These are phyloP conservation scores for Endotrypanum monterogeii DNA, from an alignment of 208 protist species.

Conservation along the genomic window DNA sequence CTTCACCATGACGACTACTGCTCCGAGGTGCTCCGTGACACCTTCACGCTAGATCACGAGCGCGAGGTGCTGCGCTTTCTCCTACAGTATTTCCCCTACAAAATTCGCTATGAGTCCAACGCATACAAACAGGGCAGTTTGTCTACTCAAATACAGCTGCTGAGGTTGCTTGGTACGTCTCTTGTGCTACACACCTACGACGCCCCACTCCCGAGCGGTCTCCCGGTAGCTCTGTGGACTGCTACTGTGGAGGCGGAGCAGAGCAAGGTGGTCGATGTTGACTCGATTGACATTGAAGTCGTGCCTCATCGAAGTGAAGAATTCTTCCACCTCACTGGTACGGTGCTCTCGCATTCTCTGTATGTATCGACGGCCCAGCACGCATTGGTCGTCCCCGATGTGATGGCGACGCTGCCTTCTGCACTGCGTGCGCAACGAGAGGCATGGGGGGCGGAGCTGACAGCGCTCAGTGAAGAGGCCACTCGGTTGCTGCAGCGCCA, in stretches of 20 bases:
- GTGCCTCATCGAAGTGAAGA: constrained; percentile 61
- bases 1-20: constrained; percentile 55
- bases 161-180: constrained; percentile 80
- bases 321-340: constrained; percentile 33
- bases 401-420: constrained; percentile 31
- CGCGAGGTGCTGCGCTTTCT: constrained; percentile 51
- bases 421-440: constrained; percentile 23
- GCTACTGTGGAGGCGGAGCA: background rate
- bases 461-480: constrained; percentile 29
- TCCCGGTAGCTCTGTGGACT: constrained; percentile 15
- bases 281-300: constrained; percentile 60
- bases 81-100: constrained; percentile 52
- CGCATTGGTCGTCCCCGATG: constrained; percentile 45
- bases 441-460: constrained; percentile 30
- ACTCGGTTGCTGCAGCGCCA: constrained; percentile 46
- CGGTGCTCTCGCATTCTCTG: constrained; percentile 53
- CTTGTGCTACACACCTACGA: constrained; percentile 68
- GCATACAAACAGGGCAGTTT: constrained; percentile 43
- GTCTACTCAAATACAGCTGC: constrained; percentile 51
- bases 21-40: constrained; percentile 22
- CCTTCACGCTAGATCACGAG: constrained; percentile 76
- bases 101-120: constrained; percentile 60
- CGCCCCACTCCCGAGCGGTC: constrained; percentile 4
- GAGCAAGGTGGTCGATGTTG: constrained; percentile 23
- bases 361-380: constrained; percentile 53